Base-by-base conservation (phyloP, 2,329 filamentous ascomycete species). In the Hypocrella siamensis region DNA sequence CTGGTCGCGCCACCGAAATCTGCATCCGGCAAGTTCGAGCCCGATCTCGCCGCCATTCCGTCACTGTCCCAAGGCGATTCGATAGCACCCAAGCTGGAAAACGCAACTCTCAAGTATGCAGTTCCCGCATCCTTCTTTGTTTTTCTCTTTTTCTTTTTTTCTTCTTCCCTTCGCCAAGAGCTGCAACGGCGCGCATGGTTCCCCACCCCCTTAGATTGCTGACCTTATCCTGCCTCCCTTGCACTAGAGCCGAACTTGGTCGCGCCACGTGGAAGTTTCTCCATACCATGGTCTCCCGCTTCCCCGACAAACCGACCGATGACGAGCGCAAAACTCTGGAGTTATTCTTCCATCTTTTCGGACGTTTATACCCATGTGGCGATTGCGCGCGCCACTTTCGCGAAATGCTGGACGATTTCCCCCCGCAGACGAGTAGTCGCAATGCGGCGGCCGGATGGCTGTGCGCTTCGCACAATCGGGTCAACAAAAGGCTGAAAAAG, bases 1-100 rank as follows among this genome's bases (percentile, higher is more conserved):
- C 17, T 14, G 26, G 27, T 24, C 8, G 26, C 24, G 18, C 18
- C 32, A 19, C 28, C 35, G 8, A 42, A 42, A 35, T 38, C 46
- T 26, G 12, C 21, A 22, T 10, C n/a, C n/a, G n/a, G n/a, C 14
- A 41, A 46, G 21, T 56, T 56, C 40, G 35, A 37, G 14, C 40
- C 61, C 16, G 61, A 62, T 32, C 44, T 70, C 19, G 51, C 51
- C 22, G 42, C 49, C 19, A 42, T 70, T 18, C 55, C 68, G 17
- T 53, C 53, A 27, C 53, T 78, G 14, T 60, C 84, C 16, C 63
- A 65, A 14, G 80, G 79, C 34, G 72, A 72, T 34, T 76, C 75
- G 4, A 88, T 85, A 45, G 81, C 81, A 31, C 77, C 80, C 2
- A 85, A 83, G 56, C 61, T 90, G 32, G 82, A 81, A 47, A 90